Conservation (phyloP, 2,329 filamentous ascomycete species). For the Aspergillus sp. region DNA sequence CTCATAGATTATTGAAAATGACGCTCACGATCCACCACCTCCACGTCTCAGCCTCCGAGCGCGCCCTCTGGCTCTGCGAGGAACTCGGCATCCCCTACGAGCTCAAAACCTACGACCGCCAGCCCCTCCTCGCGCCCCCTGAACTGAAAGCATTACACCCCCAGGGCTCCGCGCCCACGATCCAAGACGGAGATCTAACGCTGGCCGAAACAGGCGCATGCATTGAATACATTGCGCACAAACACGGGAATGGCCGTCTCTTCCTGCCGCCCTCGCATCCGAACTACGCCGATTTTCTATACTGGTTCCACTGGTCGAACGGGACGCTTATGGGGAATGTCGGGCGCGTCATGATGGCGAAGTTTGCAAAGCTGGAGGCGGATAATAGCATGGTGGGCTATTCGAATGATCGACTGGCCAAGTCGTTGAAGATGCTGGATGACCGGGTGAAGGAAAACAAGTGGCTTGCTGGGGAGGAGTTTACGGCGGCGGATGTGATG, state of each 20-base stretch:
- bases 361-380: slow-evolving; percentile 13
- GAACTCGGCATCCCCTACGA: slow-evolving; percentile 60
- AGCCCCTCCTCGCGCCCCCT: slow-evolving; percentile 44
- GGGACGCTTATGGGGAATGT: slow-evolving; percentile 46
- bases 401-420: slow-evolving; percentile 34
- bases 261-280: slow-evolving; percentile 46
- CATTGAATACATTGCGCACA: slow-evolving; percentile 61
- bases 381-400: slow-evolving; percentile 33
- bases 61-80: slow-evolving; percentile 64
- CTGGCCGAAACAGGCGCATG: slow-evolving; percentile 62
- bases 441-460: slow-evolving; percentile 42
- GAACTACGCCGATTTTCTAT: slow-evolving; percentile 61
- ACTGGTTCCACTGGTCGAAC: slow-evolving; percentile 63
- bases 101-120: slow-evolving; percentile 48
- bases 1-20: background rate
- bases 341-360: slow-evolving; percentile 38
- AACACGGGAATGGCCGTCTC: slow-evolving; percentile 53
- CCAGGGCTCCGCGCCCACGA: slow-evolving; percentile 59
- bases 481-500: slow-evolving; percentile 69
- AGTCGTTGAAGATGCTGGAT: slow-evolving; percentile 50
- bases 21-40: slow-evolving; percentile 48
- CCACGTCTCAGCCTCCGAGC: slow-evolving; percentile 62
- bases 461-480: slow-evolving; percentile 61
- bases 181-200: slow-evolving; percentile 56
- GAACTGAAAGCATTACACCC: slow-evolving; percentile 49